These are phyloP conservation scores for Rhododendron ovatum DNA, from an alignment of 148 eudicot species.

Conservation along the genomic window DNA sequence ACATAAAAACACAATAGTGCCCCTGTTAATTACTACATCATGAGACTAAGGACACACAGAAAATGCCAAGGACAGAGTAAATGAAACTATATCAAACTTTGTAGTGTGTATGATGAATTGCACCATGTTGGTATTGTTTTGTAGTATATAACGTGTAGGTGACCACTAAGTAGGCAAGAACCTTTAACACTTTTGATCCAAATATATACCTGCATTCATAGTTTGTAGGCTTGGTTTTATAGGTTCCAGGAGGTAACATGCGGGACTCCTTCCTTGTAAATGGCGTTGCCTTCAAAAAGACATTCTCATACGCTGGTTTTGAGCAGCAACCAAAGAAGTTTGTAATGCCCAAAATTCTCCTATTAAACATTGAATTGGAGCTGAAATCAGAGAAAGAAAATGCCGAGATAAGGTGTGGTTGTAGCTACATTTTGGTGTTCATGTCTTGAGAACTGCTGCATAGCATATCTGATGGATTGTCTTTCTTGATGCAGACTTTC, in stretches of 20 bases:
- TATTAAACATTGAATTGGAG: constrained; percentile 90
- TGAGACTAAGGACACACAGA: not conserved
- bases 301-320: constrained; percentile 98
- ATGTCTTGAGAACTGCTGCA: not conserved
- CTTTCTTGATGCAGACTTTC: constrained; percentile 51
- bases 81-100: not conserved
- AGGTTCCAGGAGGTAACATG: constrained; percentile 99
- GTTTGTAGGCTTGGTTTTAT: constrained; percentile 15
- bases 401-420: constrained; percentile 83
- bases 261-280: constrained; percentile 92
- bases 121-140: not conserved
- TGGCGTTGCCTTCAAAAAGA: constrained; percentile 97
- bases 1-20: too few relatives aligned
- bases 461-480: constrained; percentile 4
- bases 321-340: constrained; percentile 97
- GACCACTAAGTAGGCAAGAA: not conserved
- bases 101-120: not conserved
- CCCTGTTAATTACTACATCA: not conserved
- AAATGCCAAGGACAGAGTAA: not conserved
- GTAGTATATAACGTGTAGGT: not conserved
- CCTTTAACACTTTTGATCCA: not conserved
- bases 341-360: constrained; percentile 72
- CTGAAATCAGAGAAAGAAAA: constrained; percentile 98
- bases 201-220: not conserved
- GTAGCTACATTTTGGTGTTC: not conserved